Conservation (phyloP, 257 asterid genomes). For the Vinca minor region DNA sequence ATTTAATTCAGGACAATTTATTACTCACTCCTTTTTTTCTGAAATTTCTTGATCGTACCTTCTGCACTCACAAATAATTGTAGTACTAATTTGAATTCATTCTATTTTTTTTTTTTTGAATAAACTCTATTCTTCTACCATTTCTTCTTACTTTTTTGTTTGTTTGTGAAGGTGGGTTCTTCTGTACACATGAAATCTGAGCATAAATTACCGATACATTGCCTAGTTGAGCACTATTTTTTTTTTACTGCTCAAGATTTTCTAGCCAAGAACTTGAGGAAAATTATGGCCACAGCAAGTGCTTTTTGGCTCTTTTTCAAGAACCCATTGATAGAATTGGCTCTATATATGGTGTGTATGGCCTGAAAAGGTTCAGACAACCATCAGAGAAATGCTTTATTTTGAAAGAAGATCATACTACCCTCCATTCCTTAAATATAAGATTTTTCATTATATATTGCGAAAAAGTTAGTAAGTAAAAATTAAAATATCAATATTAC, state of each 20-base stretch:
- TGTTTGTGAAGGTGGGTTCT: conserved; percentile 21
- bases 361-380: background rate
- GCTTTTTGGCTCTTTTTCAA: conserved; percentile 1
- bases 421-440: too few species aligned
- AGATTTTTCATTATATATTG: too few species aligned
- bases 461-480: too few species aligned
- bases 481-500: too few species aligned
- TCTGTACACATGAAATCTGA: conserved; percentile 38
- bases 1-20: conserved; percentile 24
- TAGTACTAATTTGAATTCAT: conserved; percentile 15
- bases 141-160: too few species aligned
- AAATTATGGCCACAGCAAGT: conserved; percentile 23
- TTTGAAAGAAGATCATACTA: too few species aligned
- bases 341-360: conserved; percentile 2
- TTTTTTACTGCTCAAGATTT: conserved; percentile 9
- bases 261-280: conserved; percentile 8
- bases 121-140: background rate
- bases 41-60: conserved; percentile 18
- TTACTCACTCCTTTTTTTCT: conserved; percentile 7
- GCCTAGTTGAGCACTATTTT: conserved; percentile 9
- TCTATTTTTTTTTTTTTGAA: background rate
- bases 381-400: too few species aligned
- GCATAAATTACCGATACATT: too few species aligned
- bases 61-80: conserved; percentile 26
- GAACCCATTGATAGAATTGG: conserved; percentile 5